Evolutionary conservation across 1,139 yeast genomes (phyloP), one percentile per base, ranked within the genome.

Genomic region (Scheffersomyces insectosa): DNA sequence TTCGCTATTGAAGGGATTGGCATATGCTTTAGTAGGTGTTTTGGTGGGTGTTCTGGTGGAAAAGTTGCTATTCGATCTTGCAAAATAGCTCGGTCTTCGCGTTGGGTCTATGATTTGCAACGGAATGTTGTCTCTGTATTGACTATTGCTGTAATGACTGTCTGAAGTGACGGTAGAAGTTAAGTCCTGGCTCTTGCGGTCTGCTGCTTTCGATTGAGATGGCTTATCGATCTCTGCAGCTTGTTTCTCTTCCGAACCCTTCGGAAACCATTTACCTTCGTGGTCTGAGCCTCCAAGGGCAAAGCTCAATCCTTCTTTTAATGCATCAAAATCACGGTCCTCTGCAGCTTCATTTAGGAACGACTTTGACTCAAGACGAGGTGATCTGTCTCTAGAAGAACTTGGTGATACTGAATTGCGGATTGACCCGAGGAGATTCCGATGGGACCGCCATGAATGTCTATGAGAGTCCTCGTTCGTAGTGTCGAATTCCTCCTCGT

Each of bases 251-350:
- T 36, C 25, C 20, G 38, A 29, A 10, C 45, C 45, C 9, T 57
- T 59, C 3, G 70, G 73, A 34, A 69, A 59, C 75, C 75, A 69
- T 33, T 63, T 59, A 10, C 66, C 59, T 4, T 45, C 59, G 6
- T 54, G 49, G 3, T 54, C 53, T 9, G 50, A 49, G 3, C 67
- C 53, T 1, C 78, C 77, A 28, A 72, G 55, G 1, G 77, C 79
- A 47, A 59, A 62, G 32, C 59, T 59, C 15, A 73, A 50, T 3
- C 76, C 76, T 47, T 69, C 68, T 38, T 63, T 60, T 29, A 73
- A 51, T 28, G 69, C 71, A 38, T 66, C 65, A 25, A 69, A 58
- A 44, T 70, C 71, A 35, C 59, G 59, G 16, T 57, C 62, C 33
- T 57, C 56, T 2, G 68, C 56, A 6, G 70, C 71, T 23, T 60